These are phyloP conservation scores for Coemansia umbellata DNA, from an alignment of 192 early-diverging fungal genomes.

Conservation along the genomic window DNA sequence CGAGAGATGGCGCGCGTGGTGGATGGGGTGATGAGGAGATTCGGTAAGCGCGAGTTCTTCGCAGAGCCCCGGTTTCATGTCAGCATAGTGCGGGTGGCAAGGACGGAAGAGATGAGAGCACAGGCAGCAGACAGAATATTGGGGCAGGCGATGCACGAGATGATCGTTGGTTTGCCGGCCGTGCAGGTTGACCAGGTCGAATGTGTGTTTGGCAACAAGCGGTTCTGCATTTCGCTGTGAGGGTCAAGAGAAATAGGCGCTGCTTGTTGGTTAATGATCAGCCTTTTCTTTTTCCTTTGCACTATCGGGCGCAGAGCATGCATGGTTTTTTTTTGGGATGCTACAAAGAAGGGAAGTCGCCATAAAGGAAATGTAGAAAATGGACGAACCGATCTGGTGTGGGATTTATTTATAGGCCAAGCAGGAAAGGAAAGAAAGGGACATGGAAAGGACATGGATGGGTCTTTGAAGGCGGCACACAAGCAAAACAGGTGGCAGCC, in stretches of 20 bases:
- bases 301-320: no score
- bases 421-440: no score
- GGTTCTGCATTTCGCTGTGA: slow-evolving; percentile 20
- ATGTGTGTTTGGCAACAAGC: slow-evolving; percentile 36
- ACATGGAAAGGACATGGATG: no score
- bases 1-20: slow-evolving; percentile 18
- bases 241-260: not conserved
- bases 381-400: no score
- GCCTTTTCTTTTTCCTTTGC: no score
- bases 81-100: slow-evolving; percentile 34
- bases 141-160: slow-evolving; percentile 33
- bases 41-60: slow-evolving; percentile 36
- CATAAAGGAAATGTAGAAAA: no score
- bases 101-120: slow-evolving; percentile 8
- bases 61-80: slow-evolving; percentile 37
- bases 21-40: slow-evolving; percentile 32
- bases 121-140: slow-evolving; percentile 10
- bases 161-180: slow-evolving; percentile 30
- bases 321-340: no score
- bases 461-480: no score
- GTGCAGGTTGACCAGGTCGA: slow-evolving; percentile 34
- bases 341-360: no score
- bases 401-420: no score
- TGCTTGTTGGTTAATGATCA: no score
- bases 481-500: no score